Evolutionary conservation across 2,329 filamentous ascomycete species (phyloP), one percentile per base, ranked within the genome.

Genomic region (Aspergillus brasiliensis): DNA sequence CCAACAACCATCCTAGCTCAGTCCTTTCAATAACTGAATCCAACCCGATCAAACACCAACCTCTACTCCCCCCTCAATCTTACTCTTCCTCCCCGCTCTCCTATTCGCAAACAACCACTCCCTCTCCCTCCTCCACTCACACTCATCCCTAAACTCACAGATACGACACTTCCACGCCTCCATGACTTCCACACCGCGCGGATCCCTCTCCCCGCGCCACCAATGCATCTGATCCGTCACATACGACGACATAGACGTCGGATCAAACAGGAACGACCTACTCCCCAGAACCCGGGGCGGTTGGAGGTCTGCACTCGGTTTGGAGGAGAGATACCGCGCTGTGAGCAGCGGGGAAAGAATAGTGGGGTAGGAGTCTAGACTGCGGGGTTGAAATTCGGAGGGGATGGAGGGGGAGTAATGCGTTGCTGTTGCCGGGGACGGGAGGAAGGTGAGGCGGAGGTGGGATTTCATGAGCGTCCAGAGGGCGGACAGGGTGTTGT

Each of bases 151-250:
- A 74, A 97, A 97, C 65, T 96, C 92, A 71, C 94, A 98, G 23
- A 83, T 86, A 19, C 86, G 80, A 73, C 94, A 98, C 74, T 97
- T 98, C 78, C 89, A 96, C 0, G 91, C 91, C 67, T 97, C 93
- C 69, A 93, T 88, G 6, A 96, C 83, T 6, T 86, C 82, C 2
- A 97, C 93, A 0, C 94, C 94, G 7, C 83, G 82, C 0, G 92
- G 86, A 52, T 84, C 78, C 15, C 93, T 81, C 67, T 89, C 81
- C 1, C 93, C 94, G 31, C 85, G 86, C 94, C 94, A 98, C 92
- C 92, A 97, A n/a, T 82, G 74, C 84, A 97, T 86, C 64, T 90
- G 88, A 2, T 86, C 82, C 0, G 77, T 71, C 3, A 97, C 73
- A 71, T 96, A 96, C 1, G 75, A 76, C 10, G 88, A 83, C 46